Conservation (phyloP, 768 basidiomycete genomes). For the Kondoa malvinella region DNA sequence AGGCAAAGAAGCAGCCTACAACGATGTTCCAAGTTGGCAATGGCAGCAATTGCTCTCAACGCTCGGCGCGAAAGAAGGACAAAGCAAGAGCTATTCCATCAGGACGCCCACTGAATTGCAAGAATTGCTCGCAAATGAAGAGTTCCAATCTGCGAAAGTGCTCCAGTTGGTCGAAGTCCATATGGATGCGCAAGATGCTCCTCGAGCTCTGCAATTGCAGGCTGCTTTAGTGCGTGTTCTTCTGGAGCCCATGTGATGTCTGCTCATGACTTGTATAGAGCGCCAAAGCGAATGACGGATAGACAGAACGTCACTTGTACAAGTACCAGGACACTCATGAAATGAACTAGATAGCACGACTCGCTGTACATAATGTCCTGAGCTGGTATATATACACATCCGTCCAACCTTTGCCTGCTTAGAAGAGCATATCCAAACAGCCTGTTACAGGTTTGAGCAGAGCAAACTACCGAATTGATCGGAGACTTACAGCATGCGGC, state of each 20-base stretch:
- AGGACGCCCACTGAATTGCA: constrained; percentile 45
- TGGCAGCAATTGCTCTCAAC: constrained; percentile 32
- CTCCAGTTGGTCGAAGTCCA: constrained; percentile 58
- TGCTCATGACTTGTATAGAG: not conserved
- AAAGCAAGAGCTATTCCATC: constrained; percentile 30
- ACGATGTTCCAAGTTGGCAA: constrained; percentile 57
- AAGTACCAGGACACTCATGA: too few relatives aligned
- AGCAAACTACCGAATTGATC: too few relatives aligned
- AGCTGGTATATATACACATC: too few relatives aligned
- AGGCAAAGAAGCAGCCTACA: not conserved
- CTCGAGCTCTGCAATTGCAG: constrained; percentile 32
- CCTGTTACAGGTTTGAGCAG: too few relatives aligned
- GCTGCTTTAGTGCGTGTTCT: constrained; percentile 14
- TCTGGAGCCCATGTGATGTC: not conserved
- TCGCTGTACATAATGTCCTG: too few relatives aligned
- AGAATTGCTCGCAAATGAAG: constrained; percentile 45
- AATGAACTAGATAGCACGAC: too few relatives aligned
- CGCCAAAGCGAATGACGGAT: constrained; percentile 2
- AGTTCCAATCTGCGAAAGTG: constrained; percentile 34
- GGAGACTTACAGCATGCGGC: too few relatives aligned
- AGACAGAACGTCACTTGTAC: not conserved
- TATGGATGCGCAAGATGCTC: constrained; percentile 59
- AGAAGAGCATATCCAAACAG: too few relatives aligned
- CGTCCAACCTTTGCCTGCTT: too few relatives aligned
- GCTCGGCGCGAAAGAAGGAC: constrained; percentile 30